phyloP scores from a whole-genome alignment of 2,329 filamentous ascomycete species.

The Teratosphaeria nubilosa region DNA sequence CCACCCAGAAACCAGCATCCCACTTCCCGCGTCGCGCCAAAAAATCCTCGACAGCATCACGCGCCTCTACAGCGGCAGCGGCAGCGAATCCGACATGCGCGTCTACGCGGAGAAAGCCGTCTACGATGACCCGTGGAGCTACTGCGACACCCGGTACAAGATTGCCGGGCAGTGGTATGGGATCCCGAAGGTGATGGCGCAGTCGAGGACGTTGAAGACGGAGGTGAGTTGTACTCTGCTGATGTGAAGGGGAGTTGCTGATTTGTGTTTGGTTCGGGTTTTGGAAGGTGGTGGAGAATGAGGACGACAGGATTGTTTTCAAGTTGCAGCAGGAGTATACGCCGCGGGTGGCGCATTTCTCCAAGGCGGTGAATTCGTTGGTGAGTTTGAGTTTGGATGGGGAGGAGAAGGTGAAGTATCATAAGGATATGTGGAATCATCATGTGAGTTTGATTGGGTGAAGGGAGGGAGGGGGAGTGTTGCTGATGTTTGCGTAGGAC shows the following conservation, averaged over 20 bases:
- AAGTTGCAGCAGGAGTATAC: constrained; percentile 41
- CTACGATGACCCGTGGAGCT: constrained; percentile 39
- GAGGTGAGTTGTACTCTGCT: constrained; percentile 15
- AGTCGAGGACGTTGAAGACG: constrained; percentile 31
- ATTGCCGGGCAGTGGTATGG: constrained; percentile 44
- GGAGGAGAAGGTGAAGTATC: constrained; percentile 34
- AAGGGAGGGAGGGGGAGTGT: not conserved
- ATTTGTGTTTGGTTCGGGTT: too few species aligned
- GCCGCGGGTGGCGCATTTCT: constrained; percentile 28
- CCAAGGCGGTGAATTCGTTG: constrained; percentile 32
- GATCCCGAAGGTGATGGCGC: constrained; percentile 35
- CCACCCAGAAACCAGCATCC: constrained; percentile 27
- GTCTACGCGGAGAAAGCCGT: constrained; percentile 38
- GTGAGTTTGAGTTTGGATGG: constrained; percentile 29
- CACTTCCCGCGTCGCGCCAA: constrained; percentile 27
- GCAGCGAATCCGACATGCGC: constrained; percentile 39
- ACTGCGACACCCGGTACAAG: constrained; percentile 42
- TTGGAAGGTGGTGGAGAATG: constrained; percentile 22
- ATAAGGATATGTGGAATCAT: constrained; percentile 43
- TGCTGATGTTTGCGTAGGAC: constrained; percentile 18
- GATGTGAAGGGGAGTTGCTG: too few species aligned
- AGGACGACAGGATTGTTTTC: constrained; percentile 33
- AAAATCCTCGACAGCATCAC: constrained; percentile 35
- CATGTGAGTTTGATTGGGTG: constrained; percentile 17
- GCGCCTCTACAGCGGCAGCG: constrained; percentile 38